phyloP scores from a whole-genome alignment of 768 basidiomycete species.

The Rossbeevera mucosa region DNA sequence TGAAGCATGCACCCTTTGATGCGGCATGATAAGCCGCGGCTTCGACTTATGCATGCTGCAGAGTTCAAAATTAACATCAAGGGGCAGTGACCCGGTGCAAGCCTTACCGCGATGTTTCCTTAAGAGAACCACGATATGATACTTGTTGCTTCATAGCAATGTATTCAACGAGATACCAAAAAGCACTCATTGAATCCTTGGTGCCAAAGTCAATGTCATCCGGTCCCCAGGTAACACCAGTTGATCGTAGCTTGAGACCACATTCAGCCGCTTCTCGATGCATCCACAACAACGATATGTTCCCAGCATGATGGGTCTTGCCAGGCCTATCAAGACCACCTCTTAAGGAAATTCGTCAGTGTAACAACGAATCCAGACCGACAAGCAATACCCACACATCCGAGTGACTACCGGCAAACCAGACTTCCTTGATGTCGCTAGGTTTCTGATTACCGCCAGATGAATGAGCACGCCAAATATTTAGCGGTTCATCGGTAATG shows the following conservation, averaged over 20 bases:
- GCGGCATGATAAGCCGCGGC: slow-evolving; percentile 8
- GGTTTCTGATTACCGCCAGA: neutral
- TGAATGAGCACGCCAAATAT: neutral
- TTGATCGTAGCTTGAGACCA: slow-evolving; percentile 9
- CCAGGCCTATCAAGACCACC: slow-evolving; percentile 12
- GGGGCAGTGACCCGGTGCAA: neutral
- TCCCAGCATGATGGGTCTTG: neutral
- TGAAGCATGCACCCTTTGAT: neutral
- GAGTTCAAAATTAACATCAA: neutral
- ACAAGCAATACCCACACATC: slow-evolving; percentile 21
- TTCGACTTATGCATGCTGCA: slow-evolving; percentile 1
- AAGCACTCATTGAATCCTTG: slow-evolving; percentile 7
- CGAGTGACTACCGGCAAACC: neutral
- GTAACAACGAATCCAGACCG: neutral
- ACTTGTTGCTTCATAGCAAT: slow-evolving; percentile 13
- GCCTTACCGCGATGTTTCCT: slow-evolving; percentile 7
- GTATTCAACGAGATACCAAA: slow-evolving; percentile 6
- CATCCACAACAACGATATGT: neutral
- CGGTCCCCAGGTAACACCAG: slow-evolving; percentile 13
- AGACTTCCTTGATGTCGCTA: slow-evolving; percentile 31
- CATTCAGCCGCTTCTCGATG: neutral
- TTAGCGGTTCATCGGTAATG: slow-evolving; percentile 1
- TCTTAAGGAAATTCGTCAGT: neutral
- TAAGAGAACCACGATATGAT: neutral
- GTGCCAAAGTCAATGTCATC: slow-evolving; percentile 13